phyloP scores from a whole-genome alignment of 208 protist genomes.

The Acanthamoeba sp. region DNA sequence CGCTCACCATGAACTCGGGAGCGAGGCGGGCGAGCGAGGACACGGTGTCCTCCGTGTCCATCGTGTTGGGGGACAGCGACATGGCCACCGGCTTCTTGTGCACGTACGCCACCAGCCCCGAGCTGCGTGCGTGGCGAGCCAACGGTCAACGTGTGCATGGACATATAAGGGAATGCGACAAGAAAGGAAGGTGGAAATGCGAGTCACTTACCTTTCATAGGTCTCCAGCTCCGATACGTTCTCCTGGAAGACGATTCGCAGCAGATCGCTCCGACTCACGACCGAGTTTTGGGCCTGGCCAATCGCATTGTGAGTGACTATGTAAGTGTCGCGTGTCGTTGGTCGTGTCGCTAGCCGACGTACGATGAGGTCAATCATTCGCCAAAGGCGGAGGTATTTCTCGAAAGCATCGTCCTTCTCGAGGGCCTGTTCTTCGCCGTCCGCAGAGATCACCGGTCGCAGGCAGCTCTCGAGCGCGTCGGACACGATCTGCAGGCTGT shows the following conservation, averaged over 20 bases:
- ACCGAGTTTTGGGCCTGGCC: neutral
- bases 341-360: neutral
- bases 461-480: slow-evolving; percentile 31
- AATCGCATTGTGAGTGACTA: neutral
- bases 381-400: slow-evolving; percentile 58
- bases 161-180: too few relatives aligned
- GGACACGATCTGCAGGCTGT: slow-evolving; percentile 42
- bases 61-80: neutral
- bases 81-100: slow-evolving; percentile 24
- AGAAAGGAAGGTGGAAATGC: neutral
- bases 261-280: slow-evolving; percentile 44
- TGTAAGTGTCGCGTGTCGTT: neutral
- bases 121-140: neutral
- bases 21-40: neutral
- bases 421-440: slow-evolving; percentile 23
- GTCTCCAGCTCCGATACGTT: slow-evolving; percentile 26
- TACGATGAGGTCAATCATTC: slow-evolving; percentile 53
- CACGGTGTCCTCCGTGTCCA: neutral
- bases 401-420: slow-evolving; percentile 50
- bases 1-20: slow-evolving; percentile 61
- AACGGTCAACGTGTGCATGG: neutral
- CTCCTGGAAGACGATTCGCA: slow-evolving; percentile 62
- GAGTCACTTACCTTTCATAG: slow-evolving; percentile 25
- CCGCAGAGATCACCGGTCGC: neutral
- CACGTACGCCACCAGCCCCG: slow-evolving; percentile 26